Base-by-base conservation (phyloP, 2,329 filamentous ascomycete species). In the Xylaria sp. region DNA sequence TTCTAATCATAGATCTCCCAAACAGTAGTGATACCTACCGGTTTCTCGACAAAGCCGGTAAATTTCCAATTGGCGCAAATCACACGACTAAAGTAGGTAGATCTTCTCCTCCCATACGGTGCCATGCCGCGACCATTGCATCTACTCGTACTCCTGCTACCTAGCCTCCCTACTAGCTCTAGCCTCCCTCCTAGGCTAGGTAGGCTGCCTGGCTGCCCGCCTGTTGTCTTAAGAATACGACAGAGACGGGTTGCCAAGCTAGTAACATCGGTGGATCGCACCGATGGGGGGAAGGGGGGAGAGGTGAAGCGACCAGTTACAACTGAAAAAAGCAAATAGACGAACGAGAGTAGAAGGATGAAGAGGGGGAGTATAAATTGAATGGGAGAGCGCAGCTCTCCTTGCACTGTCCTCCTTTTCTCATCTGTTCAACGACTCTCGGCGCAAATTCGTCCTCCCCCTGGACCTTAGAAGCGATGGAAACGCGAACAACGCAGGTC, bases 401-500 rank as follows among this genome's bases (percentile, higher is more conserved):
- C n/a, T 35, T 16, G 42, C n/a, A n/a, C 3, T 30, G 37, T 7
- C 37, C 49, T 23, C 23, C 49, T 35, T 23, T 51, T n/a, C 23
- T 13, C 9, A 18, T 30, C 13, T 13, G 4, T 19, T 50, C 48
- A 50, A 50, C 9, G 18, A 16, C 18, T 50, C 18, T 34, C 19
- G 4, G 19, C 48, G 19, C 48, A 13, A 5, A 23, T 23, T 11
- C 11, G 18, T 8, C 49, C 1, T 6, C 42, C 23, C 4, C 19
- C 18, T 30, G 23, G 23, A 30, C 48, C 19, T 50, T 19, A 34
- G 7, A 16, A 18, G 19, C 13, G 39, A 68, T 67, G 63, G 52
- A 58, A 37, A 59, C 60, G 37, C 48, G 4, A 52, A 62, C 57
- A 13, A 57, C 49, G 51, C 52, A 59, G 44, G 58, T 62, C n/a